A percentile compares a stretch with the other conserved stretches of the same genome.
Conservation (phyloP, 2,329 filamentous ascomycete genomes). For the Neocucurbitaria cava region DNA sequence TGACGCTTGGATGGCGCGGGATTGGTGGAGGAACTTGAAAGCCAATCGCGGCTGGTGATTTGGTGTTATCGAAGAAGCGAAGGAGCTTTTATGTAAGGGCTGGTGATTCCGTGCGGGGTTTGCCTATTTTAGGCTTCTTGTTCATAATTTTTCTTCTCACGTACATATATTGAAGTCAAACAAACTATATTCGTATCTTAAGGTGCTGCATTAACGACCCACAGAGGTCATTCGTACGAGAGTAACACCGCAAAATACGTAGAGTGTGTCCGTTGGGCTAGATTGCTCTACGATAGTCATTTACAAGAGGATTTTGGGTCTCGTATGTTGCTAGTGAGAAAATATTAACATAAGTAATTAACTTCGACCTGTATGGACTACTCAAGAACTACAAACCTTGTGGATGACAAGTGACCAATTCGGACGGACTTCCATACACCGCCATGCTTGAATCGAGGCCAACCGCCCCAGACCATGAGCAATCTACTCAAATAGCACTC, state of each 20-base stretch:
- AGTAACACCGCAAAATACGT: too few relatives aligned
- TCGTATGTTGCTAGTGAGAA: too few relatives aligned
- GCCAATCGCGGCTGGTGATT: conserved; percentile 23
- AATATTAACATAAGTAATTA: too few relatives aligned
- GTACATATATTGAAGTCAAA: too few relatives aligned
- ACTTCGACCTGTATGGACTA: too few relatives aligned
- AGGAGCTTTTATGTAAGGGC: not conserved
- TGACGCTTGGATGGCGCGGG: conserved; percentile 58
- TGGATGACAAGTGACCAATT: not conserved
- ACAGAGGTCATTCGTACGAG: too few relatives aligned
- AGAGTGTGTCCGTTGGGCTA: too few relatives aligned
- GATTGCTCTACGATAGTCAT: too few relatives aligned
- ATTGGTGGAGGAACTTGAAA: conserved; percentile 54
- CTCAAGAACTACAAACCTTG: too few relatives aligned
- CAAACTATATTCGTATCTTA: too few relatives aligned
- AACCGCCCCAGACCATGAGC: not conserved
- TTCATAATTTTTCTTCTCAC: not conserved
- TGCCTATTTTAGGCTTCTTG: not conserved
- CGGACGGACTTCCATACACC: not conserved
- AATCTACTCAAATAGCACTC: conserved; percentile 18
- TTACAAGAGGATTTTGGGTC: too few relatives aligned
- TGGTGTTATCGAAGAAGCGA: not conserved
- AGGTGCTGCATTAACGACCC: too few relatives aligned
- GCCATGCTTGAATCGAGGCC: not conserved
- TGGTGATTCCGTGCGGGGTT: not conserved